Evolutionary conservation across 208 protist genomes (phyloP).

Genomic region (Wallacemonas sp.): DNA sequence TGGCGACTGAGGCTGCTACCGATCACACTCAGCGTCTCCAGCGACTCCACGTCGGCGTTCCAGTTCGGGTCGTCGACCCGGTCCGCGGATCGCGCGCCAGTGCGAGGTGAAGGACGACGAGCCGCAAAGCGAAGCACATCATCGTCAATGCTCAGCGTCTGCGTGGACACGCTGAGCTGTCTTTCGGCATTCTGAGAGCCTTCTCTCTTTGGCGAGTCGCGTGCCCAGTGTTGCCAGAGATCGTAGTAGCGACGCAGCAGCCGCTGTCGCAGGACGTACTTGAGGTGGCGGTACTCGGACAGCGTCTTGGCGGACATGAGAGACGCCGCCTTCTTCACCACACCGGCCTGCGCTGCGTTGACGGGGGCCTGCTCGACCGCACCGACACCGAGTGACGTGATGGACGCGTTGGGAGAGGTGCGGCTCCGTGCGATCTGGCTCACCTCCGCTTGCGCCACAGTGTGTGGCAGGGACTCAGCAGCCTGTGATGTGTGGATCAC

Average conservation of each 20-base stretch:
- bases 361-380: slow-evolving; percentile 15
- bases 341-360: slow-evolving; percentile 12
- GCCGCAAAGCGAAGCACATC: not conserved
- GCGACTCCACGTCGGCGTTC: slow-evolving; percentile 17
- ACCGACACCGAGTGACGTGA: not conserved
- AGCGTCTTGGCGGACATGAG: slow-evolving; percentile 29
- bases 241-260: slow-evolving; percentile 51
- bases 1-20: slow-evolving; percentile 3
- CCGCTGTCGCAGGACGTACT: slow-evolving; percentile 34
- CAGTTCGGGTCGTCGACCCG: not conserved
- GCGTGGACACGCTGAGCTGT: slow-evolving; percentile 7
- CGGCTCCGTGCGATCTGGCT: too few species aligned
- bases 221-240: slow-evolving; percentile 28
- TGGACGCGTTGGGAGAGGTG: not conserved
- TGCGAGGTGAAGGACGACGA: not conserved
- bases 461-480: not conserved
- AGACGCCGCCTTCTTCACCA: slow-evolving; percentile 6
- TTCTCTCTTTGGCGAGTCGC: not conserved
- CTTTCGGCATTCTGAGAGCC: not conserved
- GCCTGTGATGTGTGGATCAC: not conserved
- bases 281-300: slow-evolving; percentile 41
- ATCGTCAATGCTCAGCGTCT: slow-evolving; percentile 13
- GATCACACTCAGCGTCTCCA: slow-evolving; percentile 3
- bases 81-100: not conserved
- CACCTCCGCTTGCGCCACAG: not conserved